Conservation (phyloP, 1,284 basidiomycete genomes). For the Cryptococcus sp. region DNA sequence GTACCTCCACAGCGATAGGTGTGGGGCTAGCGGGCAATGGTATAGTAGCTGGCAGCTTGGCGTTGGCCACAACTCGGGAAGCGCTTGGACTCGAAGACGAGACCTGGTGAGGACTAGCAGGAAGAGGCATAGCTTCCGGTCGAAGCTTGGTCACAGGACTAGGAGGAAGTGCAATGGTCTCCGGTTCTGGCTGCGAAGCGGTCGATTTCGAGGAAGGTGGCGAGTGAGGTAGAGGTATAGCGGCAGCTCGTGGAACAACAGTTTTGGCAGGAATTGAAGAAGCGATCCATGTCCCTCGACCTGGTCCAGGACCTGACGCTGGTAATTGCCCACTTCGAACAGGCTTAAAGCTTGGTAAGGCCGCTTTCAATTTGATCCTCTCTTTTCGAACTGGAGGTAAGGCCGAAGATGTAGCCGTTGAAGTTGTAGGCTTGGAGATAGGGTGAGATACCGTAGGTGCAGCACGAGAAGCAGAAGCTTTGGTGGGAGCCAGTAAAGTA, state of each 20-base stretch:
- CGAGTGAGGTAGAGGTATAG: too few relatives aligned
- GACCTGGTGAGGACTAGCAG: too few relatives aligned
- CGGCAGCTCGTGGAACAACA: too few relatives aligned
- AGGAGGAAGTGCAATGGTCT: too few relatives aligned
- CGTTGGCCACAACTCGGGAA: too few relatives aligned
- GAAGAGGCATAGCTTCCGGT: slow-evolving; percentile 25
- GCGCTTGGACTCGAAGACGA: too few relatives aligned
- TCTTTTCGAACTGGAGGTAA: slow-evolving; percentile 32
- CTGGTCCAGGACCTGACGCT: too few relatives aligned
- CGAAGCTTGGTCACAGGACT: slow-evolving; percentile 11
- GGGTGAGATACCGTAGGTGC: background rate
- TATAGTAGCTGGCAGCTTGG: too few relatives aligned
- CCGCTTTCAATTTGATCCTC: slow-evolving; percentile 35
- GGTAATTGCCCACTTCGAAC: too few relatives aligned
- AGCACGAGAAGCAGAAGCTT: slow-evolving; percentile 8
- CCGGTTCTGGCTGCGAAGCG: too few relatives aligned
- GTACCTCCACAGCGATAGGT: slow-evolving; percentile 10
- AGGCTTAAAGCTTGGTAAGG: slow-evolving; percentile 39
- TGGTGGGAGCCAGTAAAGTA: slow-evolving; percentile 7
- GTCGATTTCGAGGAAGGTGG: too few relatives aligned
- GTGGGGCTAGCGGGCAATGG: too few relatives aligned
- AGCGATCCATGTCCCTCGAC: slow-evolving; percentile 8
- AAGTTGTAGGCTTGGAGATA: background rate
- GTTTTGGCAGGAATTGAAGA: slow-evolving; percentile 1
- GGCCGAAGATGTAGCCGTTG: slow-evolving; percentile 6